Conservation (phyloP, 768 basidiomycete species). For the Gloeopeniophorella convolvens region DNA sequence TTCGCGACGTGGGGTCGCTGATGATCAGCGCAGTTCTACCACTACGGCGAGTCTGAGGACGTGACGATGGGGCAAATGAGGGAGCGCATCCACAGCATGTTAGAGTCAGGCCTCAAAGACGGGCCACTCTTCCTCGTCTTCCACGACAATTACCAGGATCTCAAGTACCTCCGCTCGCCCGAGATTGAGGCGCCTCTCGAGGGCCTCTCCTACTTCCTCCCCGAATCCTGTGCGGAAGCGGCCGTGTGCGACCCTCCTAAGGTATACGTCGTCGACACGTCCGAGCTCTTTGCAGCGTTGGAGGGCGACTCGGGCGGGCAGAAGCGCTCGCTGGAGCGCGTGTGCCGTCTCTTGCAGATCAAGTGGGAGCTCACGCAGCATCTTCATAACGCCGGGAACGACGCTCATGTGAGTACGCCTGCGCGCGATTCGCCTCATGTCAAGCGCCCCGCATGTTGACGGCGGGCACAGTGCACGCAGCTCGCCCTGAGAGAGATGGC, state of each 20-base stretch:
- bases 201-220: conserved; percentile 47
- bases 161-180: conserved; percentile 61
- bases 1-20: not conserved
- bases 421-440: not conserved
- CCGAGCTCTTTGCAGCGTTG: conserved; percentile 68
- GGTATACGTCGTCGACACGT: conserved; percentile 64
- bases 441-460: not conserved
- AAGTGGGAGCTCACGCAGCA: conserved; percentile 31
- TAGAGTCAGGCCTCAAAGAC: conserved; percentile 32
- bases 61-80: conserved; percentile 49
- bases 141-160: conserved; percentile 71
- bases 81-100: conserved; percentile 40
- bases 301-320: conserved; percentile 52
- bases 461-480: conserved; percentile 54
- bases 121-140: conserved; percentile 76
- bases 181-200: conserved; percentile 47
- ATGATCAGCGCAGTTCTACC: conserved; percentile 43
- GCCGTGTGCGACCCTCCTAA: conserved; percentile 39
- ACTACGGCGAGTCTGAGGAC: conserved; percentile 56
- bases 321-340: conserved; percentile 49
- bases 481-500: conserved; percentile 65
- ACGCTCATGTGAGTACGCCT: conserved; percentile 57
- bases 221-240: conserved; percentile 33
- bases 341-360: conserved; percentile 59
- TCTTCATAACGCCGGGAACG: conserved; percentile 84